These are phyloP conservation scores for Claviceps sp. DNA, from an alignment of 2,329 filamentous ascomycete genomes.

Conservation along the genomic window DNA sequence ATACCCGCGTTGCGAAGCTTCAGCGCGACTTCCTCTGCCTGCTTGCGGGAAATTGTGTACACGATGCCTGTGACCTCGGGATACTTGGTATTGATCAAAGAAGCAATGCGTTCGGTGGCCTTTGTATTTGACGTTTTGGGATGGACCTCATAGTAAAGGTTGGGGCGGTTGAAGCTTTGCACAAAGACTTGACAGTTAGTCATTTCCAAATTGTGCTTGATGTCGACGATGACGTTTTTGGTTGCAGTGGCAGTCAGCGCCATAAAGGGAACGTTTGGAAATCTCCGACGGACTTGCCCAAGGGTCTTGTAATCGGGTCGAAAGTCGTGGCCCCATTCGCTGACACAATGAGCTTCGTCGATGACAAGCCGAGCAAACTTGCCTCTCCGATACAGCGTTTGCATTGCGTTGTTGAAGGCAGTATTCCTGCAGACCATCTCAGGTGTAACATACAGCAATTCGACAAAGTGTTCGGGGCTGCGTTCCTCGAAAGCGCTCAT, in stretches of 20 bases:
- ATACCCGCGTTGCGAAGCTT: slow-evolving; percentile 55
- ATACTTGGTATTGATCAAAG: slow-evolving; percentile 60
- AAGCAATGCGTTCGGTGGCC: slow-evolving; percentile 35
- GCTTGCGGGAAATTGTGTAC: slow-evolving; percentile 78
- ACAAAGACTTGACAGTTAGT: slow-evolving; percentile 63
- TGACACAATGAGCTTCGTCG: slow-evolving; percentile 98
- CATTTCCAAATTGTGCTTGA: slow-evolving; percentile 84
- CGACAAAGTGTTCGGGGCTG: slow-evolving; percentile 61
- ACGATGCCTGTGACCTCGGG: slow-evolving; percentile 70
- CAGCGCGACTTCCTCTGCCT: slow-evolving; percentile 66
- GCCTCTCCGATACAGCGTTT: slow-evolving; percentile 51
- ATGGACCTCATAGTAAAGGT: slow-evolving; percentile 77
- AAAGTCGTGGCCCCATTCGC: slow-evolving; percentile 98
- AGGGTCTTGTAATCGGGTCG: slow-evolving; percentile 88
- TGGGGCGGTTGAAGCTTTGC: slow-evolving; percentile 95
- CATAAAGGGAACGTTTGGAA: slow-evolving; percentile 77
- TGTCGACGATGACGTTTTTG: slow-evolving; percentile 79
- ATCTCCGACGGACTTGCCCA: slow-evolving; percentile 57
- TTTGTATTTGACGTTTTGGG: slow-evolving; percentile 49
- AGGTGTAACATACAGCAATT: slow-evolving; percentile 88
- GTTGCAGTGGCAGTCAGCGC: slow-evolving; percentile 93
- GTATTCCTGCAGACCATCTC: slow-evolving; percentile 87
- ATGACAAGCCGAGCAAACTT: slow-evolving; percentile 87
- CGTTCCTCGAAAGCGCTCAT: slow-evolving; percentile 47
- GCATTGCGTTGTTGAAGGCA: slow-evolving; percentile 51